A percentile compares a stretch with the other conserved stretches of the same genome.
Conservation (phyloP, 208 protist species). For the Leishmania guyanensis region DNA sequence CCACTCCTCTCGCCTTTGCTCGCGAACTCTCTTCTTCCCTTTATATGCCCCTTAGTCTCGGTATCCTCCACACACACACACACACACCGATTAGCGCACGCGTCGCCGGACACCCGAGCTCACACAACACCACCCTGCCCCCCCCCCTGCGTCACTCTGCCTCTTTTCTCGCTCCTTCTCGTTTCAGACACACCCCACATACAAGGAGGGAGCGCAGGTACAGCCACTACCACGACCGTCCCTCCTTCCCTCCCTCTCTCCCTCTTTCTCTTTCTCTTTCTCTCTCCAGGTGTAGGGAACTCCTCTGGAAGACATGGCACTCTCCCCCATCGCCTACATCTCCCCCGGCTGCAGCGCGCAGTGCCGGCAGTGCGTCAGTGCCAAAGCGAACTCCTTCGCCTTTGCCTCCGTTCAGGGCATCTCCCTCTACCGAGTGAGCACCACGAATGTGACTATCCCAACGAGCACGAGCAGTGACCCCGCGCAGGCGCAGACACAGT, state of each 20-base stretch:
- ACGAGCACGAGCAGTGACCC: slow-evolving; percentile 19
- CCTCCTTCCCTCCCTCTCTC: not conserved
- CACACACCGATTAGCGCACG: not conserved
- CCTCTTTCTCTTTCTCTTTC: not conserved
- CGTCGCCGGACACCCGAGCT: no score
- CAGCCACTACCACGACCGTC: not conserved
- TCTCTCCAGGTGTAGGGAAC: not conserved
- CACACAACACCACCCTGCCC: no score
- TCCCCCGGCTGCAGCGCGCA: slow-evolving; percentile 70
- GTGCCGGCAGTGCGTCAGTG: slow-evolving; percentile 55
- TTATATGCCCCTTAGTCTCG: not conserved
- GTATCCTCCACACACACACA: not conserved
- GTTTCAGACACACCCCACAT: no score
- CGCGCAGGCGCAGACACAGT: slow-evolving; percentile 9
- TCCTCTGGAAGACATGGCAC: slow-evolving; percentile 44
- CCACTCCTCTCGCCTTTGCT: not conserved
- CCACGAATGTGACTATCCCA: slow-evolving; percentile 30
- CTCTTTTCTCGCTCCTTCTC: no score
- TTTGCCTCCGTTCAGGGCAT: slow-evolving; percentile 63
- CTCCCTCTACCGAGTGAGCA: slow-evolving; percentile 52
- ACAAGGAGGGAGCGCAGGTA: not conserved
- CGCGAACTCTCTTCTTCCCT: not conserved
- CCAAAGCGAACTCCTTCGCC: slow-evolving; percentile 56
- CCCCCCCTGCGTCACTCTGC: no score
- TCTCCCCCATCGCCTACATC: slow-evolving; percentile 67